phyloP scores from a whole-genome alignment of 805 yeast species.

The Sugiyamaella smithiae region DNA sequence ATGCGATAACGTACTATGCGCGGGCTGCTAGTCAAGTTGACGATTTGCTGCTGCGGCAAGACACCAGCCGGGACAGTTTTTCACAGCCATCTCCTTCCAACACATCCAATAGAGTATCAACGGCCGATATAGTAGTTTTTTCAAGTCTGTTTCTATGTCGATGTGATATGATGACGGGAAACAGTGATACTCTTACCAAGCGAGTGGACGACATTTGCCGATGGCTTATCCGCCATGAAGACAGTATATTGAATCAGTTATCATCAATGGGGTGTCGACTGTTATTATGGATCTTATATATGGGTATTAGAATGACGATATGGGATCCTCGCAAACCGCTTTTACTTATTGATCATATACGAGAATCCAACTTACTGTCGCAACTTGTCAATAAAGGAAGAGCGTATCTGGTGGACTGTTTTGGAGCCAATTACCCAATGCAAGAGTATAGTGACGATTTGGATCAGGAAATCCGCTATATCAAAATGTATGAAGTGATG shows the following conservation, averaged over 20 bases:
- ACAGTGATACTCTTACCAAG: background rate
- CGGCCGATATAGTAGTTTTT: background rate
- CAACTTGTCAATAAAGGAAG: background rate
- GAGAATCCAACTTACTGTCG: background rate
- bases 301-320: conserved; percentile 3
- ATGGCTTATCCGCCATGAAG: background rate
- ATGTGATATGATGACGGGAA: background rate
- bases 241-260: background rate
- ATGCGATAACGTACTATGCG: background rate
- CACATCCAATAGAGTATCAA: background rate
- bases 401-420: background rate
- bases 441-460: conserved; percentile 3
- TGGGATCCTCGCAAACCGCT: conserved; percentile 5
- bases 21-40: background rate
- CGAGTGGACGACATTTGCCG: background rate
- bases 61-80: background rate
- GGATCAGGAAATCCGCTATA: conserved; percentile 4
- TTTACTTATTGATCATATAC: background rate
- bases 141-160: background rate
- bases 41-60: background rate
- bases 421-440: conserved; percentile 1
- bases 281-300: conserved; percentile 6
- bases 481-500: conserved; percentile 3
- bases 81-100: background rate
- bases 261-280: conserved; percentile 1